Evolutionary conservation across 768 basidiomycete species (phyloP).

Genomic region (Fomitopsis serialis): DNA sequence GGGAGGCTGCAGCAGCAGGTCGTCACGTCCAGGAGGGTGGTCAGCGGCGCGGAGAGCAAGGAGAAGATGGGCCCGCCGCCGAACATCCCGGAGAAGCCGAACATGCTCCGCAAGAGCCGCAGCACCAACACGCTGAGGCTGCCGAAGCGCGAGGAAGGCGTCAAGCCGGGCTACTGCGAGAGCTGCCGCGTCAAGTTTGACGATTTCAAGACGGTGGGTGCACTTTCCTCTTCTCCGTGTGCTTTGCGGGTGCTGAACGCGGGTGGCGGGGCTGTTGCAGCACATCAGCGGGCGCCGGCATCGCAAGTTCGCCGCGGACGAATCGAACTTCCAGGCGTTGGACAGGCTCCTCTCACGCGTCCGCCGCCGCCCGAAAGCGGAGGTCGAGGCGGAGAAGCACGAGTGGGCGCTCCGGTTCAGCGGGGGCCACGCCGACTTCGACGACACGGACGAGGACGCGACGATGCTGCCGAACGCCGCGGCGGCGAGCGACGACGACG

Average conservation of each 20-base stretch:
- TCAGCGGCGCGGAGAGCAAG: conserved; percentile 23
- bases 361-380: conserved; percentile 35
- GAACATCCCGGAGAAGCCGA: conserved; percentile 47
- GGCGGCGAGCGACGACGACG: conserved; percentile 12
- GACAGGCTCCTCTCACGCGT: conserved; percentile 71
- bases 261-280: conserved; percentile 34
- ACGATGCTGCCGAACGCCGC: conserved; percentile 7
- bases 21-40: conserved; percentile 52
- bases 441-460: conserved; percentile 6
- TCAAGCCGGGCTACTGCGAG: conserved; percentile 96
- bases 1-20: conserved; percentile 61
- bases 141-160: conserved; percentile 77
- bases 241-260: conserved; percentile 3
- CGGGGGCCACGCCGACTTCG: background rate
- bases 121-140: conserved; percentile 76
- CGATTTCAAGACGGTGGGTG: conserved; percentile 74
- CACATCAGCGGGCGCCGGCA: conserved; percentile 73
- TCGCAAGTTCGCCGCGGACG: conserved; percentile 73
- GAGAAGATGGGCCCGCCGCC: conserved; percentile 65
- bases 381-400: conserved; percentile 20
- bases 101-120: conserved; percentile 62
- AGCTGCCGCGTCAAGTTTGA: conserved; percentile 90
- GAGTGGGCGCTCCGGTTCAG: conserved; percentile 4
- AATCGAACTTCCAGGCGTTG: conserved; percentile 72
- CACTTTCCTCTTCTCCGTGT: background rate